Evolutionary conservation across 2,329 filamentous ascomycete genomes (phyloP), one percentile per base, ranked within the genome.

Genomic region (Aspergillus novofumigatus): DNA sequence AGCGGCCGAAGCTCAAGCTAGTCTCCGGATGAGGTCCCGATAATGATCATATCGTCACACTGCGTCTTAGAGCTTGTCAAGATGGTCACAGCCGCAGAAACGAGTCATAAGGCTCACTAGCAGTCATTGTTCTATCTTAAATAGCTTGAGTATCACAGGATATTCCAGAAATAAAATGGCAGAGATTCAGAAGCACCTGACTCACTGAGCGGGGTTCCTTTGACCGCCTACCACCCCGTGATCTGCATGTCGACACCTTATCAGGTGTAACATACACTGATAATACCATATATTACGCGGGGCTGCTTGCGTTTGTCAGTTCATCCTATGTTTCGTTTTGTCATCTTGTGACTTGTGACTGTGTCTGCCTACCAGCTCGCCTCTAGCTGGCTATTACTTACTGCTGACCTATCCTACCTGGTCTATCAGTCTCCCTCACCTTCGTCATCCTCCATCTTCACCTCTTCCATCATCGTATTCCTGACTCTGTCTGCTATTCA

Each of bases 401-500:
- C 51, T 41, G 48, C 62, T 61, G 62, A 58, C 59, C 61, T 65
- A 67, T 68, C 65, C 62, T 67, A 67, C 67, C 67, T 67, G 4
- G 59, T 62, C 58, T 56, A 60, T 65, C 62, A 63, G 32, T 63
- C 64, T 60, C 62, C 62, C 53, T 65, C 59, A 59, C 60, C 63
- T 61, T 67, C 66, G 63, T 57, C 65, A 66, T 55, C 59, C 62
- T 62, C 58, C 60, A 62, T 56, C 55, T 54, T 51, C 49, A 54
- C 56, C 57, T 54, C 53, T 54, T 56, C 56, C 58, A 61, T 60
- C 58, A 53, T 23, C 44, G 6, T 47, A 11, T 25, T 25, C 44
- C 10, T 14, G n/a, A 11, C 56, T 53, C 55, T 49, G 25, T 53
- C 51, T 41, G 44, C 52, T 55, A 55, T 56, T 52, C 51, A 45